These are phyloP conservation scores for Austroboletus novae-zelandiae DNA, from an alignment of 1,284 basidiomycete species.

Conservation along the genomic window DNA sequence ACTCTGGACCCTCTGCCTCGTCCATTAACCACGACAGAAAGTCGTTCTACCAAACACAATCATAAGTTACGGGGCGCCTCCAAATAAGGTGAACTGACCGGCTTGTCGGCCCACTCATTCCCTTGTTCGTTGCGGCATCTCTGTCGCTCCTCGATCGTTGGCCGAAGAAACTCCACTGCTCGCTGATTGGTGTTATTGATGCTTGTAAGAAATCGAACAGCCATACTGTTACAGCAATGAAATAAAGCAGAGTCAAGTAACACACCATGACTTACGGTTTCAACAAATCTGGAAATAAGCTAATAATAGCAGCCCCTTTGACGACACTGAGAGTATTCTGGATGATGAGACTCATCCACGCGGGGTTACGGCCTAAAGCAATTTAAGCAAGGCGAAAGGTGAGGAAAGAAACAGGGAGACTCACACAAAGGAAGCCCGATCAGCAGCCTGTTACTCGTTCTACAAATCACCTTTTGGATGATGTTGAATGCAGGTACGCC, in stretches of 20 bases:
- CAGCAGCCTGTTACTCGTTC: slow-evolving; percentile 37
- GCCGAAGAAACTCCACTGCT: slow-evolving; percentile 27
- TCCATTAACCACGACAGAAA: slow-evolving; percentile 47
- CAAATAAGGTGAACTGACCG: slow-evolving; percentile 21
- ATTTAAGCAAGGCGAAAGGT: not conserved
- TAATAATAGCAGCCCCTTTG: slow-evolving; percentile 26
- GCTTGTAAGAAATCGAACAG: not conserved
- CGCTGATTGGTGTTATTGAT: slow-evolving; percentile 1
- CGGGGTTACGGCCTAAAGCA: slow-evolving; percentile 40
- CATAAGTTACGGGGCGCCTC: not conserved
- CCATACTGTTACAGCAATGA: slow-evolving; percentile 1
- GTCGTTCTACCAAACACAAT: slow-evolving; percentile 34
- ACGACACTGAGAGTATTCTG: slow-evolving; percentile 34
- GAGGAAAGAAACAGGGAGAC: not conserved
- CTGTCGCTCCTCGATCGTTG: slow-evolving; percentile 38
- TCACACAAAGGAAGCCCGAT: slow-evolving; percentile 42
- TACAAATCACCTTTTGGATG: slow-evolving; percentile 28
- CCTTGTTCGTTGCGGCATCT: slow-evolving; percentile 32
- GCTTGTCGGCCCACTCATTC: slow-evolving; percentile 37
- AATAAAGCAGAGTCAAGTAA: not conserved
- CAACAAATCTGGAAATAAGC: slow-evolving; percentile 37
- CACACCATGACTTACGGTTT: slow-evolving; percentile 33
- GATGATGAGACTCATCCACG: slow-evolving; percentile 37
- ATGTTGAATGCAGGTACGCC: slow-evolving; percentile 15
- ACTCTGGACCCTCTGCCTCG: slow-evolving; percentile 33